Conservation (phyloP, 2,329 filamentous ascomycete species). For the Aspergillus sp. region DNA sequence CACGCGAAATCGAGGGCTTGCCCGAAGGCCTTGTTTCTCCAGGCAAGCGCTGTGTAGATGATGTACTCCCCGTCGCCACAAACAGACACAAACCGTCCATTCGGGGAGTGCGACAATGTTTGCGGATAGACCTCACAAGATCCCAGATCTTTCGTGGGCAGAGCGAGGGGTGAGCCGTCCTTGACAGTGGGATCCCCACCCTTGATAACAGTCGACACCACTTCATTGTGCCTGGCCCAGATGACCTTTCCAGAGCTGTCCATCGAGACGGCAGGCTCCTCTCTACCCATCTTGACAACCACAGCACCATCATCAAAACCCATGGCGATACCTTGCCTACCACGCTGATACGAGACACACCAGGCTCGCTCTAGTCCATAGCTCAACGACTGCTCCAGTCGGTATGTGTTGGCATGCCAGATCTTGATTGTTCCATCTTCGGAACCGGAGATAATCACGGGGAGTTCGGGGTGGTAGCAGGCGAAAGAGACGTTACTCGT, state of each 20-base stretch:
- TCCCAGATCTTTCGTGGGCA: slow-evolving; percentile 90
- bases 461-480: slow-evolving; percentile 93
- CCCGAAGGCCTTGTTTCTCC: slow-evolving; percentile 96
- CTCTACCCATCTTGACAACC: slow-evolving; percentile 93
- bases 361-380: slow-evolving; percentile 94
- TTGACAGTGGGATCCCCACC: slow-evolving; percentile 76
- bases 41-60: slow-evolving; percentile 93
- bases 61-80: slow-evolving; percentile 98
- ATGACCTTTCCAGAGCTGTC: slow-evolving; percentile 92
- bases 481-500: slow-evolving; percentile 98
- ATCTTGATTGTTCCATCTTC: slow-evolving; percentile 97
- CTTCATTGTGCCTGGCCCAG: slow-evolving; percentile 92
- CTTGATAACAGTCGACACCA: slow-evolving; percentile 92
- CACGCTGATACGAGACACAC: slow-evolving; percentile 94
- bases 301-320: slow-evolving; percentile 98
- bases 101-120: slow-evolving; percentile 90
- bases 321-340: slow-evolving; percentile 87
- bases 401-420: slow-evolving; percentile 97
- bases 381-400: slow-evolving; percentile 89
- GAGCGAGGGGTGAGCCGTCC: slow-evolving; percentile 76
- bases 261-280: slow-evolving; percentile 97
- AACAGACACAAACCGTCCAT: slow-evolving; percentile 79
- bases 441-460: slow-evolving; percentile 94
- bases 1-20: slow-evolving; percentile 94
- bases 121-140: slow-evolving; percentile 96